A percentile compares a stretch with the other conserved stretches of the same genome.
Conservation (phyloP, 2,329 filamentous ascomycete species). For the Fusarium nurragi region DNA sequence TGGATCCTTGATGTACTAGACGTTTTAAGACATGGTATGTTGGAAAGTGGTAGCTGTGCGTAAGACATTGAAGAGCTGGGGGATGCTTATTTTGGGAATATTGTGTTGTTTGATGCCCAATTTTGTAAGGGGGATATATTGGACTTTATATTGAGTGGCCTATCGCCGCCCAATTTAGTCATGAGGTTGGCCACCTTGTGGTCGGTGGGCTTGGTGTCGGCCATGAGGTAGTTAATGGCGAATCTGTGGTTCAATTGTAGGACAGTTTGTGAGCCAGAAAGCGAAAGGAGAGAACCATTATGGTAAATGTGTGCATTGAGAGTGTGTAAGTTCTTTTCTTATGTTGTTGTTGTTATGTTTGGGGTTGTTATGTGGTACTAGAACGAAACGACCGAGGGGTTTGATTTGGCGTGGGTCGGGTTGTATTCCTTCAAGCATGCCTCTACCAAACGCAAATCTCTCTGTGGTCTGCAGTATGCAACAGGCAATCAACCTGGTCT, state of each 20-base stretch:
- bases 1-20: conserved; percentile 84
- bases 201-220: conserved; percentile 65
- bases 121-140: conserved; percentile 78
- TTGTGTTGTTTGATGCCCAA: conserved; percentile 92
- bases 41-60: conserved; percentile 78
- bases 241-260: conserved; percentile 33
- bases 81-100: conserved; percentile 78
- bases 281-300: conserved; percentile 23
- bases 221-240: conserved; percentile 52
- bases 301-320: conserved; percentile 38
- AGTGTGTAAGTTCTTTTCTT: conserved; percentile 10
- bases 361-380: conserved; percentile 26
- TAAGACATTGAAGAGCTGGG: conserved; percentile 83
- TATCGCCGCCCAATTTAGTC: conserved; percentile 66
- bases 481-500: no score
- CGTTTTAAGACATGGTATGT: conserved; percentile 87
- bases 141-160: conserved; percentile 73
- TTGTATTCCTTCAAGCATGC: no score
- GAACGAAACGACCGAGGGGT: conserved; percentile 13
- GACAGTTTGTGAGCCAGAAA: conserved; percentile 31
- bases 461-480: no score
- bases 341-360: conserved; percentile 19
- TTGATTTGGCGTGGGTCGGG: no score
- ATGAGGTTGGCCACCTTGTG: conserved; percentile 66
- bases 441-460: no score